These are phyloP conservation scores for Byssoonygena ceratinophila DNA, from an alignment of 2,329 filamentous ascomycete genomes.

Conservation along the genomic window DNA sequence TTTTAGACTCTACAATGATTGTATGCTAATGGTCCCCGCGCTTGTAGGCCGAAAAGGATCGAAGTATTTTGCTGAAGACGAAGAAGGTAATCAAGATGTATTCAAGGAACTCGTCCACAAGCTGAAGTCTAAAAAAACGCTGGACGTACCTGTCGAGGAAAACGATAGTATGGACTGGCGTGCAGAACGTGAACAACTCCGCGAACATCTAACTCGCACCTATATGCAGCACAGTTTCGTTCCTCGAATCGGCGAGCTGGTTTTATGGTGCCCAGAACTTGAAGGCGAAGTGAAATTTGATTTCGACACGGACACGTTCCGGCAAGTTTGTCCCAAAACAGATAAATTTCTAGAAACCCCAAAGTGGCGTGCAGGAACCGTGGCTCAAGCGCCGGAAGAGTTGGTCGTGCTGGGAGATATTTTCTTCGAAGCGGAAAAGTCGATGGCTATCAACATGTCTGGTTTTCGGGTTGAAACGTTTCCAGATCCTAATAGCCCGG, in stretches of 20 bases:
- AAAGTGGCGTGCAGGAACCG: conserved; percentile 47
- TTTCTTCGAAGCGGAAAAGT: conserved; percentile 30
- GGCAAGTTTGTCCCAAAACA: conserved; percentile 28
- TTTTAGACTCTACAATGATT: not conserved
- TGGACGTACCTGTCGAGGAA: conserved; percentile 42
- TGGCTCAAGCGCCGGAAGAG: conserved; percentile 43
- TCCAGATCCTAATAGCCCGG: conserved; percentile 40
- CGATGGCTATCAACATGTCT: conserved; percentile 39
- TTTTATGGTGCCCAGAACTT: conserved; percentile 41
- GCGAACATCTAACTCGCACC: conserved; percentile 34
- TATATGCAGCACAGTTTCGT: conserved; percentile 41
- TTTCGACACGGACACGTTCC: conserved; percentile 20
- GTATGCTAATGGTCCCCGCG: not conserved
- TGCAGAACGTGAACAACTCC: conserved; percentile 38
- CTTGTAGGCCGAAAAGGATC: conserved; percentile 7
- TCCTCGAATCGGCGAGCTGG: conserved; percentile 47
- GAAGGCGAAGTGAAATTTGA: conserved; percentile 32
- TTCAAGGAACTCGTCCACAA: conserved; percentile 42
- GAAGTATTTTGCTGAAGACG: conserved; percentile 28
- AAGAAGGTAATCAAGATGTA: conserved; percentile 46
- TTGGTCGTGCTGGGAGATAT: conserved; percentile 39
- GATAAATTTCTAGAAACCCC: conserved; percentile 31
- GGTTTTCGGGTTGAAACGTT: conserved; percentile 50
- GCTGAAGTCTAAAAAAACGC: conserved; percentile 32
- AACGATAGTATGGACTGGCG: conserved; percentile 48